These are phyloP conservation scores for Amanita fuliginea DNA, from an alignment of 768 basidiomycete genomes.

Conservation along the genomic window DNA sequence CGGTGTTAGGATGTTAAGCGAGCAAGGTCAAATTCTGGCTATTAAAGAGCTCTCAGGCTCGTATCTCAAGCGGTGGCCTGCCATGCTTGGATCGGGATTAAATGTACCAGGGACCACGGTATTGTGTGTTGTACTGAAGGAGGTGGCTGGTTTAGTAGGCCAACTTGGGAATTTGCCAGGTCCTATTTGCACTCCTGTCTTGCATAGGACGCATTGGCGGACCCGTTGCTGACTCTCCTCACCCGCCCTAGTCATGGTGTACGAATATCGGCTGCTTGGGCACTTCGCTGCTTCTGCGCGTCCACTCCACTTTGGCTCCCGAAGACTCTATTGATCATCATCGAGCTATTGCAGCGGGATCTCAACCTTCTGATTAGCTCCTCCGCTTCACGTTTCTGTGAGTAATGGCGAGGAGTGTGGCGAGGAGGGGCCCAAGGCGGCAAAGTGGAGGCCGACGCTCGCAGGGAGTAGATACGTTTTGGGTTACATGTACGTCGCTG, in stretches of 20 bases:
- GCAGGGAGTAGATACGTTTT: too few relatives aligned
- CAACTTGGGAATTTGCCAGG: conserved; percentile 90
- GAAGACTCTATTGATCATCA: conserved; percentile 62
- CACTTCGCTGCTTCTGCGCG: conserved; percentile 83
- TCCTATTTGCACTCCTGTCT: neutral
- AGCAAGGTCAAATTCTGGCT: conserved; percentile 88
- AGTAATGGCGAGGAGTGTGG: conserved; percentile 20
- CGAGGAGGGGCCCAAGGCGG: too few relatives aligned
- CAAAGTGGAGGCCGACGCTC: too few relatives aligned
- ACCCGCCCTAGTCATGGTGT: conserved; percentile 81
- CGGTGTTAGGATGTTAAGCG: conserved; percentile 79
- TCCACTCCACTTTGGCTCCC: conserved; percentile 81
- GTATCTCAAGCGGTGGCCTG: conserved; percentile 88
- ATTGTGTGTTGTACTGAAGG: conserved; percentile 65
- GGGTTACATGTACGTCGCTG: too few relatives aligned
- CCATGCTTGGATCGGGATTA: conserved; percentile 73
- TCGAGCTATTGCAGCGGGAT: conserved; percentile 80
- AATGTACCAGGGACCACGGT: conserved; percentile 46
- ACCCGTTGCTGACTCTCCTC: conserved; percentile 76
- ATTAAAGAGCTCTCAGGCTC: conserved; percentile 75
- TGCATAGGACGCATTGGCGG: conserved; percentile 68
- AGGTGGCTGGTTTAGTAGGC: conserved; percentile 77
- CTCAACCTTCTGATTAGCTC: conserved; percentile 64
- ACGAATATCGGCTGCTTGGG: conserved; percentile 81
- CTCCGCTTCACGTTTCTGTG: conserved; percentile 32